Evolutionary conservation across 1,284 basidiomycete species (phyloP).

Genomic region (Schizophyllum amplum): DNA sequence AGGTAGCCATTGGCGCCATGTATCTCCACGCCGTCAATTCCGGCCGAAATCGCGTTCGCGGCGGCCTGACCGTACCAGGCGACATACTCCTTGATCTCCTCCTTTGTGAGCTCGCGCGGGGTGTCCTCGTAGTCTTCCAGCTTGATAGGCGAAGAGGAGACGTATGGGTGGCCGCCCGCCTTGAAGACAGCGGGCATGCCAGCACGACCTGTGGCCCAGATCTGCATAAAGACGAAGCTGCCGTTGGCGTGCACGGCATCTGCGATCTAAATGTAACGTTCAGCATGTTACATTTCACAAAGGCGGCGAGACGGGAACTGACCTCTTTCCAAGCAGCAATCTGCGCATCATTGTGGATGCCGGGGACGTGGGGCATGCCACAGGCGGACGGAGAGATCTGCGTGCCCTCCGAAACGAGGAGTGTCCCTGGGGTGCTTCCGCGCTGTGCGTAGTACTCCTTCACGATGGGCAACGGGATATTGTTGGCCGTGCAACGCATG

Average conservation of each 20-base stretch:
- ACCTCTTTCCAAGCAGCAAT: conserved; percentile 24
- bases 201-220: conserved; percentile 34
- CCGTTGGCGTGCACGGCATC: no score
- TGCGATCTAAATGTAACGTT: not conserved
- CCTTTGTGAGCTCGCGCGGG: conserved; percentile 23
- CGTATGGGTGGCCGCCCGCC: conserved; percentile 17
- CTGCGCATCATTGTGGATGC: conserved; percentile 21
- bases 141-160: conserved; percentile 29
- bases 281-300: not conserved
- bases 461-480: conserved; percentile 12
- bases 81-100: conserved; percentile 32
- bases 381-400: conserved; percentile 14
- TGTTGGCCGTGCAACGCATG: conserved; percentile 3
- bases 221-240: no score
- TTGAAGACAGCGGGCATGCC: conserved; percentile 21
- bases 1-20: conserved; percentile 28
- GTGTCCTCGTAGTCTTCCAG: conserved; percentile 12
- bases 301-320: not conserved
- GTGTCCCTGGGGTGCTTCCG: conserved; percentile 20
- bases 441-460: no score
- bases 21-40: conserved; percentile 35
- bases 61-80: conserved; percentile 24
- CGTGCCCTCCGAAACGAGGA: conserved; percentile 25
- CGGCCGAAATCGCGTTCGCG: conserved; percentile 29
- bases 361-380: conserved; percentile 17